phyloP scores from a whole-genome alignment of 306 rosid genomes.

The Malus sieversii region DNA sequence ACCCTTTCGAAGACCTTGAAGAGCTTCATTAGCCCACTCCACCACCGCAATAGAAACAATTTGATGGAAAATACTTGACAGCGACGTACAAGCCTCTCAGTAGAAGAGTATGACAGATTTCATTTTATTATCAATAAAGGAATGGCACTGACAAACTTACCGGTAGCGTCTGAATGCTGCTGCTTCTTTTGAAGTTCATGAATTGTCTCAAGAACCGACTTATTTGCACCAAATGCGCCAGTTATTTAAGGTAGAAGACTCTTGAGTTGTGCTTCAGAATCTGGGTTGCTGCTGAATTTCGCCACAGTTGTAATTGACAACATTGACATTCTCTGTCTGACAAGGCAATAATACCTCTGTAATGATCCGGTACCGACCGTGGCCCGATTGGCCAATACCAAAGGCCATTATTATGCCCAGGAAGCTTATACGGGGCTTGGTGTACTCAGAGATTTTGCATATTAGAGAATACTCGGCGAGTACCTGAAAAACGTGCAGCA shows the following conservation, averaged over 20 bases:
- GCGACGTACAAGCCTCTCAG: too few relatives aligned
- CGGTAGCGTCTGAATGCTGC: constrained; percentile 55
- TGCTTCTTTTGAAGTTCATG: constrained; percentile 57
- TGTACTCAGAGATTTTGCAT: constrained; percentile 82
- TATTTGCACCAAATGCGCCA: constrained; percentile 54
- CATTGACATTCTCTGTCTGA: too few relatives aligned
- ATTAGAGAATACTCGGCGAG: constrained; percentile 93
- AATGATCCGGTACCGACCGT: too few relatives aligned
- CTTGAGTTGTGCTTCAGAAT: too few relatives aligned
- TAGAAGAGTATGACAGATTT: too few relatives aligned
- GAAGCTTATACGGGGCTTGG: constrained; percentile 39
- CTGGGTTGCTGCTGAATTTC: too few relatives aligned
- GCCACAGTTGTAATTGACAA: too few relatives aligned
- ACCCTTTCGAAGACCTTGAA: constrained; percentile 75
- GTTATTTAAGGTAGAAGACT: constrained; percentile 44
- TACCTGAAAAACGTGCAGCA: constrained; percentile 40
- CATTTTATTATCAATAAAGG: neutral
- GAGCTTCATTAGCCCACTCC: constrained; percentile 92
- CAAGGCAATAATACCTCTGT: too few relatives aligned
- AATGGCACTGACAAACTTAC: constrained; percentile 32
- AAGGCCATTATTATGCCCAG: too few relatives aligned
- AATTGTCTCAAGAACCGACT: constrained; percentile 56
- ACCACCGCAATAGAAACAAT: constrained; percentile 32
- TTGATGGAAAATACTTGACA: too few relatives aligned
- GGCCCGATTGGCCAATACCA: too few relatives aligned